Evolutionary conservation across 2,329 filamentous ascomycete species (phyloP).

Genomic region (Fusarium pseudonygamai): DNA sequence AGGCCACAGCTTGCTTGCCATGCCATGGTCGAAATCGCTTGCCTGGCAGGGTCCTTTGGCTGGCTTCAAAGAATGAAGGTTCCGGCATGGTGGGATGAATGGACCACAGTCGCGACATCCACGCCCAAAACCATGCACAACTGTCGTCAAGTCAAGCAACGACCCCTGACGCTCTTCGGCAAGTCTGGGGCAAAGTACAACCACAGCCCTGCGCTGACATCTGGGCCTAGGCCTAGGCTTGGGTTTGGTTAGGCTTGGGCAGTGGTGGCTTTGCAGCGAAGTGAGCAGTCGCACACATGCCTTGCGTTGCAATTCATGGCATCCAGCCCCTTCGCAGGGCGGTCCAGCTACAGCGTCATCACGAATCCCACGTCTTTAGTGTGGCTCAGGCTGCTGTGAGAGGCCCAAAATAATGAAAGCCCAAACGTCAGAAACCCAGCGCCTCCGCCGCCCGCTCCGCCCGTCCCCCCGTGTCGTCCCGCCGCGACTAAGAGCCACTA

Average conservation of each 20-base stretch:
- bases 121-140: constrained; percentile 27
- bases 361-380: constrained; percentile 25
- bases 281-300: constrained; percentile 32
- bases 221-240: constrained; percentile 27
- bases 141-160: constrained; percentile 36
- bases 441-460: constrained; percentile 34
- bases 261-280: constrained; percentile 38
- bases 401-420: constrained; percentile 32
- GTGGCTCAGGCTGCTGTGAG: constrained; percentile 37
- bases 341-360: constrained; percentile 34
- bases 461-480: constrained; percentile 35
- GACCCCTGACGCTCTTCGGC: constrained; percentile 34
- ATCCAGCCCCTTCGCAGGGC: constrained; percentile 37
- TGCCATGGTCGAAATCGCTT: constrained; percentile 14
- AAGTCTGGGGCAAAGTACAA: constrained; percentile 39
- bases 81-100: constrained; percentile 32
- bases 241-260: constrained; percentile 19
- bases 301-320: constrained; percentile 13
- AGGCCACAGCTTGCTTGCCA: constrained; percentile 11
- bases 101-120: constrained; percentile 18
- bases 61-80: constrained; percentile 19
- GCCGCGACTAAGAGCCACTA: constrained; percentile 36
- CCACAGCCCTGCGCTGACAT: constrained; percentile 39
- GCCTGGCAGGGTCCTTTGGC: constrained; percentile 32
- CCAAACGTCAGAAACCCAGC: constrained; percentile 31